Percentiles rank a stretch among this genome's conserved stretches.
Conservation (phyloP, 2,329 filamentous ascomycete genomes). For the Pseudogymnoascus sp. region DNA sequence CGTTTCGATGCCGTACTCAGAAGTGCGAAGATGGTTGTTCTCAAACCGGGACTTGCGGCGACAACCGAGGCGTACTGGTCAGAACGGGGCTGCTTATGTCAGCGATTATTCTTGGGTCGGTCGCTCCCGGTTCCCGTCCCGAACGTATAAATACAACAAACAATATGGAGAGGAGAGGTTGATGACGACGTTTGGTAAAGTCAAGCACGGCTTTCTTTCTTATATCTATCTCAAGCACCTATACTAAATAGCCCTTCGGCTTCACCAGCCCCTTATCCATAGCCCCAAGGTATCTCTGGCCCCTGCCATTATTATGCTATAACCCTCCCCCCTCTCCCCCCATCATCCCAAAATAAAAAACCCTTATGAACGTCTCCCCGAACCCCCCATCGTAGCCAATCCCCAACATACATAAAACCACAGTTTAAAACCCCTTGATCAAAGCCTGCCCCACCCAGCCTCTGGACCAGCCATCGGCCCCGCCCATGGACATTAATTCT, state of each 20-base stretch:
- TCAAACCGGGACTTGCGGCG: not conserved
- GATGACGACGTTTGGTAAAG: not conserved
- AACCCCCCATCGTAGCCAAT: not conserved
- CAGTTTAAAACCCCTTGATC: not conserved
- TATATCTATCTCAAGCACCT: not conserved
- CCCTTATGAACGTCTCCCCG: not conserved
- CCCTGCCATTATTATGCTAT: not conserved
- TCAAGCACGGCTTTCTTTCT: not conserved
- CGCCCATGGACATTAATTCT: not conserved
- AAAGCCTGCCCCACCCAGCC: not conserved
- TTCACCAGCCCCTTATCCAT: not conserved
- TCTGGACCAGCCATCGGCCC: not conserved
- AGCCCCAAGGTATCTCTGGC: not conserved
- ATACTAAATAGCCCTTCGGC: not conserved
- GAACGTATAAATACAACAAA: not conserved
- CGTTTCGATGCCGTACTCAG: not conserved
- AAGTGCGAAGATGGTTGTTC: slow-evolving; percentile 5
- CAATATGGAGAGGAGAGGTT: not conserved
- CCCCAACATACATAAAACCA: slow-evolving; percentile 1
- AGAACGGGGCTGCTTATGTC: not conserved
- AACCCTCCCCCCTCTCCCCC: not conserved
- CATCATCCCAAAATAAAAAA: not conserved
- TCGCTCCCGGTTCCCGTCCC: not conserved
- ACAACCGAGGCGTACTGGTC: not conserved
- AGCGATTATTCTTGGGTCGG: not conserved